Evolutionary conservation across 352 stramenopile genomes (phyloP), one percentile per base, ranked within the genome.

Genomic region (Blastocystis sp.): DNA sequence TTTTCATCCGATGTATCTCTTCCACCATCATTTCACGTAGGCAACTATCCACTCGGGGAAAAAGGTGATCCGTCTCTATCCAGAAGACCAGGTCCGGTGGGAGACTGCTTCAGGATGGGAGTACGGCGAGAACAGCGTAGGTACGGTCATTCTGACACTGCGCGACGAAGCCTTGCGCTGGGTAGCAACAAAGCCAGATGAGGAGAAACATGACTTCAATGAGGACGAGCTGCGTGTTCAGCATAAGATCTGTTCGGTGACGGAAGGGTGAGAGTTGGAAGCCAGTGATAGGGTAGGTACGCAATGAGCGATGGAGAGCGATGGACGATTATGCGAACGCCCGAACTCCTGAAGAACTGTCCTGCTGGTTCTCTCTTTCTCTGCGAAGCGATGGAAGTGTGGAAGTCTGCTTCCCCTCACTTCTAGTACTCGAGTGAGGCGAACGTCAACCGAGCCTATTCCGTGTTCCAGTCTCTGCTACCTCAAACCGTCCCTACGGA

Each of bases 321-420:
- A 36, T 75, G 32, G 42, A 9, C 42, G 4, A 21, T 75, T 18
- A 53, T 75, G 51, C 63, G 42, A 53, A 29, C 42, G 27, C 36
- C 32, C n/a, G 24, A 51, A 9, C 24, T 54, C 32, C 8, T 75
- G 36, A 34, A 53, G 36, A 24, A 75, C 4, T 59, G 63, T 51
- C 27, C 27, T 4, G 32, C 21, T 61, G 21, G 44, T 16, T 46
- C 69, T 1, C 49, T 65, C 18, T 42, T 61, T 3, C 53, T 81
- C 18, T 81, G 69, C 42, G 40, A 81, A 59, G 46, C 69, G 4
- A 65, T 81, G 21, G 69, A 81, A 40, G 69, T 81, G 14, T 18
- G 27, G 1, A 24, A 32, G 2, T 27, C 0, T 32, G 24, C 0
- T 11, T 29, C 32, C 34, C 7, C 21, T 81, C 44, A 48, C 7